Base-by-base conservation (phyloP, 768 basidiomycete species). In the Ramaria sp. region DNA sequence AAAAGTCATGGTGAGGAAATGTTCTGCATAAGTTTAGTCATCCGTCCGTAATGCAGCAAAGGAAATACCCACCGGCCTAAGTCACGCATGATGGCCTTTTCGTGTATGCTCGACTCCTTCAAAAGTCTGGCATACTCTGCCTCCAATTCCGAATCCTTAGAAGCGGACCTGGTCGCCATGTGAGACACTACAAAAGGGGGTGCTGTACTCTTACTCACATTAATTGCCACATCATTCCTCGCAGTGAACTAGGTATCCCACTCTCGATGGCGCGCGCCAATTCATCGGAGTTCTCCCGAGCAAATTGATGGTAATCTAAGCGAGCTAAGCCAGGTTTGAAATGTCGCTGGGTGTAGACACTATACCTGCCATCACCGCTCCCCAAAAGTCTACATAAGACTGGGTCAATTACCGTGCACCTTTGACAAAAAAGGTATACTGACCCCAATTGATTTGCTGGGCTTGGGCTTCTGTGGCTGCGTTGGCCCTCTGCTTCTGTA, bases 161-260 rank as follows among this genome's bases (percentile, higher is more conserved):
- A 93, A 12, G 93, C 92, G 39, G 91, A 88, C 87, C 89, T 92
- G 59, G 62, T 63, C 59, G 43, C 33, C 19, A 27, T 30, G 27
- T 17, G 7, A 19, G 12, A 12, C 6, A 49, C 19, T 24, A 61
- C 42, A 61, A 53, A 20, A 49, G 17, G 7, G 24, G 22, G 48
- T 15, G 20, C 24, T 30, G 13, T 19, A 33, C 10, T 4, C 3
- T 13, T 42, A 66, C 66, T 63, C 73, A 89, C 92, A 95, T 96
- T 67, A 95, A 77, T 67, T 96, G 93, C 91, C 90, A 98, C 75
- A 95, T 83, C 84, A 97, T 95, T 49, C 92, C 92, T 51, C 92
- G 81, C 48, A 94, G 71, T 1, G 91, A 83, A 43, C 81, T 74
- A 13, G 96, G 96, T 41, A 99, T 91, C 3, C 96, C 96, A 59